phyloP scores from a whole-genome alignment of 768 basidiomycete species.

The Leucocoprinus leucothites region DNA sequence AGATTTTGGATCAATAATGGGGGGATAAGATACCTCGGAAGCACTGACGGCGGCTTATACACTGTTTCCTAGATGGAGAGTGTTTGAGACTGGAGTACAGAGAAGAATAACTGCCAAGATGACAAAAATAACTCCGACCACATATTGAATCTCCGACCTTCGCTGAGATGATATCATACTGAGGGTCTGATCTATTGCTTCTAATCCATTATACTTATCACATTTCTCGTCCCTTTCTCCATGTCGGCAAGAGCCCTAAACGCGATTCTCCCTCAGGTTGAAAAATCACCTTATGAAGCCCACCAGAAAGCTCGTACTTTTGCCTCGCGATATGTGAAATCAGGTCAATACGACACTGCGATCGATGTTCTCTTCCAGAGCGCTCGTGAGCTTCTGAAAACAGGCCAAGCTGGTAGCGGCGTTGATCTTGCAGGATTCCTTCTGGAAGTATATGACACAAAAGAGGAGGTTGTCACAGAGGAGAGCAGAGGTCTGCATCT shows the following conservation, averaged over 20 bases:
- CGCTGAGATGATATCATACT: not conserved
- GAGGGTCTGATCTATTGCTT: not conserved
- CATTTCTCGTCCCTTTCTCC: constrained; percentile 27
- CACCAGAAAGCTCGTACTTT: constrained; percentile 98
- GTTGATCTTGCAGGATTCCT: constrained; percentile 80
- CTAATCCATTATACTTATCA: not conserved
- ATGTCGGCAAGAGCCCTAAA: constrained; percentile 62
- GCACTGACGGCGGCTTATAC: no score
- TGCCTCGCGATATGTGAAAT: constrained; percentile 82
- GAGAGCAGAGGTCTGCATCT: constrained; percentile 73
- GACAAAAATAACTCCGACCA: constrained; percentile 11
- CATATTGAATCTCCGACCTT: constrained; percentile 11
- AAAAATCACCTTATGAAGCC: constrained; percentile 82
- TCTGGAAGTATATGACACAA: constrained; percentile 79
- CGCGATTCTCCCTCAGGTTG: constrained; percentile 73
- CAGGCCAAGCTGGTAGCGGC: constrained; percentile 85
- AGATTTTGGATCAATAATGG: no score
- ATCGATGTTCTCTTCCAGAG: constrained; percentile 93
- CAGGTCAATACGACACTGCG: constrained; percentile 78
- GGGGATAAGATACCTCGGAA: no score
- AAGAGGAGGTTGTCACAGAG: constrained; percentile 68
- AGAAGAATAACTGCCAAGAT: no score
- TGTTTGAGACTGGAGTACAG: no score
- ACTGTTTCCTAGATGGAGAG: no score
- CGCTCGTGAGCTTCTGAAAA: constrained; percentile 84